phyloP scores from a whole-genome alignment of 192 early-diverging fungal species.

The Fimicolochytrium jonesii region DNA sequence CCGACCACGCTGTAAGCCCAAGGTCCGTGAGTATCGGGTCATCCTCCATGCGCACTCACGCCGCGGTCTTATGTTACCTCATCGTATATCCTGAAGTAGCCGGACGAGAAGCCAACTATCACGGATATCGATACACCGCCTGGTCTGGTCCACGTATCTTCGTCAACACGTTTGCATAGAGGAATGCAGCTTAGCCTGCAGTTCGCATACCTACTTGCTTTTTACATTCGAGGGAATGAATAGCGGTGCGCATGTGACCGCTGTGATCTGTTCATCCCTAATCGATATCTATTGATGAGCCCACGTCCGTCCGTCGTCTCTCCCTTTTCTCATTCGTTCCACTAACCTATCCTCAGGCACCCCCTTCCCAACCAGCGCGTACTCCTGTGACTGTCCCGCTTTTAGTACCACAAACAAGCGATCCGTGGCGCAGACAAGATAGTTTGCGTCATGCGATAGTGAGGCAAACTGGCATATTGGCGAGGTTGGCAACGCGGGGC shows the following conservation, averaged over 20 bases:
- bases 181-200: too few relatives aligned
- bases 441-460: conserved; percentile 1
- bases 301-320: too few relatives aligned
- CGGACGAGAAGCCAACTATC: conserved; percentile 1
- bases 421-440: conserved; percentile 3
- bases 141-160: too few relatives aligned
- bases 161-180: too few relatives aligned
- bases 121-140: neutral
- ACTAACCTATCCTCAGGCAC: neutral
- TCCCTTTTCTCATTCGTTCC: too few relatives aligned
- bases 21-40: too few relatives aligned
- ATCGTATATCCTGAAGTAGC: conserved; percentile 9
- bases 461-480: conserved; percentile 3
- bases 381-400: neutral
- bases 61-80: conserved; percentile 10
- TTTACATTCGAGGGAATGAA: conserved; percentile 11
- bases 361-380: neutral
- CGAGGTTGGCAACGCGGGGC: too few relatives aligned
- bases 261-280: conserved; percentile 7
- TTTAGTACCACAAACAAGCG: neutral
- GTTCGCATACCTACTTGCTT: too few relatives aligned
- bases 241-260: conserved; percentile 1
- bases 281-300: too few relatives aligned
- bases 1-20: conserved; percentile 4
- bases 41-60: too few relatives aligned